Base-by-base conservation (phyloP, 106 monocot species). In the Triglochin maritima region DNA sequence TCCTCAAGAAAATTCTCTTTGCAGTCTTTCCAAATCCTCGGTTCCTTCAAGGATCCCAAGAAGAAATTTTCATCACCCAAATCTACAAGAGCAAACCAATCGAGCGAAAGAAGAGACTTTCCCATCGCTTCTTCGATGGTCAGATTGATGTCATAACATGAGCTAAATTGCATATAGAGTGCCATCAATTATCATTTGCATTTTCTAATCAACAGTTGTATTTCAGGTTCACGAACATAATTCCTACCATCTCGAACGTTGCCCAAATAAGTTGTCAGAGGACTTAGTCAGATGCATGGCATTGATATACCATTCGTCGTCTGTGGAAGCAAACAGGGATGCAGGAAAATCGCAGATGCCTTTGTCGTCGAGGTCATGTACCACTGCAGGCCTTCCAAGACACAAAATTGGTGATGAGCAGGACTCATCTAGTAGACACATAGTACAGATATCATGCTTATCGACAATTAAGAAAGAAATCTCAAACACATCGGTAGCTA, bases 221-320 rank as follows among this genome's bases (percentile, higher is more conserved):
- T 29, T 29, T 29, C 29, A 29, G 29, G 29, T 29, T 29, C 29
- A 29, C 1, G 29, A 29, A 29, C 29, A 29, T 29, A 29, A 29
- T 29, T 29, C 29, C 29, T 29, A 29, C 29, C 29, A 29, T 29
- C 29, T 29, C 29, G 29, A 29, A 29, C 29, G 29, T 29, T 84
- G 80, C 14, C 87, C 91, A 15, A 82, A 73, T 76, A 91, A 80
- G 71, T 74, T 91, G 65, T 91, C 91, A 16, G 87, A 91, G 82
- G 91, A 91, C 73, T 53, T 91, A 71, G 70, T 91, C 46, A 75
- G 82, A 78, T 85, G 87, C 80, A 87, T 91, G 87, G 91, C 87
- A 67, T 62, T 76, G 29, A 80, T 91, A 65, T 91, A 87, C 68
- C 80, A 69, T 65, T 76, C 73, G 72, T 15, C 71, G 45, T 72